phyloP scores from a whole-genome alignment of 805 yeast genomes.

The Candida orba region DNA sequence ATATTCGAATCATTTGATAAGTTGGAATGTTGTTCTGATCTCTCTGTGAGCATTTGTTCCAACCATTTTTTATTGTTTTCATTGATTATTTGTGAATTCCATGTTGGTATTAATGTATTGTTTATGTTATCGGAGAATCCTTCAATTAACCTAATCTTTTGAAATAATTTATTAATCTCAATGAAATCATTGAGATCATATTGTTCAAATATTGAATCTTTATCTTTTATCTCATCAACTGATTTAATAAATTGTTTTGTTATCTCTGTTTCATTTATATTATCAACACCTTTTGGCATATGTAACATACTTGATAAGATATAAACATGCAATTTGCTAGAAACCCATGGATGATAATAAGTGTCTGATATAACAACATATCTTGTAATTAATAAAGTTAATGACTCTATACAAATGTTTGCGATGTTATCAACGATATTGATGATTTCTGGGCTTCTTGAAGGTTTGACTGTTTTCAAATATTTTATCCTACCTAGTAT shows the following conservation, averaged over 20 bases:
- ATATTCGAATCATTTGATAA: neutral
- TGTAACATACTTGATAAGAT: constrained; percentile 11
- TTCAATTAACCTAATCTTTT: constrained; percentile 7
- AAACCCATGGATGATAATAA: constrained; percentile 23
- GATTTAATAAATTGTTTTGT: constrained; percentile 8
- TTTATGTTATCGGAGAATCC: neutral
- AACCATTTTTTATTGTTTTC: constrained; percentile 19
- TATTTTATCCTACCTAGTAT: constrained; percentile 15
- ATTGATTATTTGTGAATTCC: constrained; percentile 6
- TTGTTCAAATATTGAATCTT: constrained; percentile 16
- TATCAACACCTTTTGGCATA: constrained; percentile 8
- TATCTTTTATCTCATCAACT: constrained; percentile 7
- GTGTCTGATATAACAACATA: constrained; percentile 12
- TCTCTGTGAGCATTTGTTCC: constrained; percentile 11
- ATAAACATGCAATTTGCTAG: constrained; percentile 16
- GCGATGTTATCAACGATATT: constrained; percentile 11
- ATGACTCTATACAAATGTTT: neutral
- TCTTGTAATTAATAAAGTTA: constrained; percentile 8
- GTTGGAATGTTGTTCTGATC: neutral
- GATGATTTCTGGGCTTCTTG: constrained; percentile 1
- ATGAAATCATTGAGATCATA: constrained; percentile 10
- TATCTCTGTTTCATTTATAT: constrained; percentile 2
- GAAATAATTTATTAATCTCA: constrained; percentile 5
- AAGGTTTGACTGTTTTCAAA: constrained; percentile 9
- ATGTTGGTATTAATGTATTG: constrained; percentile 1